Base-by-base conservation (phyloP, 805 yeast species). In the Zygoascus tannicola region DNA sequence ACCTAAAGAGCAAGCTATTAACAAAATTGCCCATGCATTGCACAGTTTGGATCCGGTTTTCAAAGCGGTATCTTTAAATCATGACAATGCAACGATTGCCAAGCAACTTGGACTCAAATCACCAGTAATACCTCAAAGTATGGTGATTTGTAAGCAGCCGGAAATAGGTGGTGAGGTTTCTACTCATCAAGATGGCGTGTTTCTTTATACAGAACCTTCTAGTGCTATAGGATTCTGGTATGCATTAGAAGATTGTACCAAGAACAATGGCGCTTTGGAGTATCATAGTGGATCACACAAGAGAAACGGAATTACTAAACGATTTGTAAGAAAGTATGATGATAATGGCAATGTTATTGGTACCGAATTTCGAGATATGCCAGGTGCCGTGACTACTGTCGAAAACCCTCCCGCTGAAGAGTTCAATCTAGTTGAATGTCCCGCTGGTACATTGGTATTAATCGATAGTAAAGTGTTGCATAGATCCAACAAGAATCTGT, bases 131-230 rank as follows among this genome's bases (percentile, higher is more conserved):
- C 67, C 83, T 33, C 94, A 84, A 57, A 75, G 84, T 48, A 84
- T 84, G 94, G 63, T 80, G 26, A 80, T 84, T 32, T 79, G 83
- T 62, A 84, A 84, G 56, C 90, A 83, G 55, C 86, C 90, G 0
- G 75, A 74, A 42, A 76, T 76, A 35, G 82, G 82, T 3, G 81
- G 79, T 2, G 79, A 76, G 32, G 94, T 84, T 1, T 90, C 90
- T 3, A 66, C 82, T 1, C 94, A 84, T 54, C 82, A 80, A 43
- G 94, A 84, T 57, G 86, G 78, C 2, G 76, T 77, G 2, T 84
- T 84, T 52, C 65, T 84, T 21, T 83, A 69, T 59, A 83, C 92
- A 0, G 66, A 75, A 15, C 94, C 94, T 2, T 78, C 73, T 41
- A 64, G 76, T 2, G 85, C 87, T 1, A 59, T 82, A 33, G 94